These are phyloP conservation scores for Wickerhamiella brachini DNA, from an alignment of 805 yeast species.

Conservation along the genomic window DNA sequence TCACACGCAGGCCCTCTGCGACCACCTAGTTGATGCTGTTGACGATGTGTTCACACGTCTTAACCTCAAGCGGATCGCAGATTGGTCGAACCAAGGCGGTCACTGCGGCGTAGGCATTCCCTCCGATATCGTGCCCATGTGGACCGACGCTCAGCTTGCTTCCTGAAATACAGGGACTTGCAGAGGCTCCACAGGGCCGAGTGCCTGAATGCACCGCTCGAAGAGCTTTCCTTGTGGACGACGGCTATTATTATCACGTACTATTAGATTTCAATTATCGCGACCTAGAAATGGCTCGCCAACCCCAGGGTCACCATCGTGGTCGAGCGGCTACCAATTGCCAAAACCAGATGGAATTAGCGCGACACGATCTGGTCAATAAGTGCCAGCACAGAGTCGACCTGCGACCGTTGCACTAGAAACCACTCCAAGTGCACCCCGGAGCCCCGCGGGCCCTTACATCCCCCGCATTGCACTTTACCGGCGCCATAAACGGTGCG, in stretches of 20 bases:
- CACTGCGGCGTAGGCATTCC: slow-evolving; percentile 71
- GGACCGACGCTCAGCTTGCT: slow-evolving; percentile 72
- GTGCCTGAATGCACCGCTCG: neutral
- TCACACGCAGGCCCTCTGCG: slow-evolving; percentile 63
- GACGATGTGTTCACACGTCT: slow-evolving; percentile 69
- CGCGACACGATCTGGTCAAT: slow-evolving; percentile 5
- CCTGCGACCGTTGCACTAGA: slow-evolving; percentile 7
- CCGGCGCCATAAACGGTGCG: slow-evolving; percentile 18
- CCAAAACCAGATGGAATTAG: too few species aligned
- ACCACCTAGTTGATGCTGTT: slow-evolving; percentile 61
- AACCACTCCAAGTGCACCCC: slow-evolving; percentile 22
- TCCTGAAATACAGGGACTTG: neutral
- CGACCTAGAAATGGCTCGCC: neutral
- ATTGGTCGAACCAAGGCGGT: slow-evolving; percentile 78
- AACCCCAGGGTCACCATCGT: too few species aligned
- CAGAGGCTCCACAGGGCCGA: neutral
- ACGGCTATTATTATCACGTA: neutral
- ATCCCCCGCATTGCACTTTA: slow-evolving; percentile 20
- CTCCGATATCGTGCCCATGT: slow-evolving; percentile 44
- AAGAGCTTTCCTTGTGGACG: neutral
- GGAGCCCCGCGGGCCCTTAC: slow-evolving; percentile 3
- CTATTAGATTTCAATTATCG: neutral
- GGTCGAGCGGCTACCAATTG: too few species aligned
- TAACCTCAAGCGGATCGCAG: slow-evolving; percentile 56
- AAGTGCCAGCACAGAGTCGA: slow-evolving; percentile 1